Conservation (phyloP, 768 basidiomycete genomes). For the Punctularia strigosozonata region DNA sequence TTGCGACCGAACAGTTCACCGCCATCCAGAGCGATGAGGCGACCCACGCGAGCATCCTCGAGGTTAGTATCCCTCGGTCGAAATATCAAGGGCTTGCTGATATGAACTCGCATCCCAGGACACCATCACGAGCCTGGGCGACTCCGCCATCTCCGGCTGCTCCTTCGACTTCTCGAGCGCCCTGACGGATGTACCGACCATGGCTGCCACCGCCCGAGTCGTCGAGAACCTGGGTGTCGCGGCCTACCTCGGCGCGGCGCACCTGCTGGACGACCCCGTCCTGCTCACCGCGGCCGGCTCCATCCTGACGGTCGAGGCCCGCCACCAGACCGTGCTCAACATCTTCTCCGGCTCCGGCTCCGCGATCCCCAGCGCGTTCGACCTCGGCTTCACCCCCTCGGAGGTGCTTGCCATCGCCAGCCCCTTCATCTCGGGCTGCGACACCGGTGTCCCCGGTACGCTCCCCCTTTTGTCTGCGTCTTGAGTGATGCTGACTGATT, state of each 20-base stretch:
- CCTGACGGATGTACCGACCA: slow-evolving; percentile 53
- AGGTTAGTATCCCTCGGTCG: slow-evolving; percentile 32
- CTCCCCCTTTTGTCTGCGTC: slow-evolving; percentile 2
- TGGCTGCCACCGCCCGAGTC: slow-evolving; percentile 60
- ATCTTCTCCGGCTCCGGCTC: slow-evolving; percentile 44
- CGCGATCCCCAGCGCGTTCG: slow-evolving; percentile 59
- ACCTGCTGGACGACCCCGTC: slow-evolving; percentile 46
- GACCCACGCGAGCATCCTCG: slow-evolving; percentile 43
- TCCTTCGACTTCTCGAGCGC: slow-evolving; percentile 55
- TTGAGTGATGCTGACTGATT: slow-evolving; percentile 1
- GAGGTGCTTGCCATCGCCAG: slow-evolving; percentile 64
- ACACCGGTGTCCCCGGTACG: slow-evolving; percentile 44
- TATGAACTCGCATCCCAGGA: no score
- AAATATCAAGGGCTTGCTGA: no score
- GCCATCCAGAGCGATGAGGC: slow-evolving; percentile 51
- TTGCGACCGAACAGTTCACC: slow-evolving; percentile 51
- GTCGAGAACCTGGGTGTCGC: slow-evolving; percentile 68
- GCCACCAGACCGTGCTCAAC: slow-evolving; percentile 73
- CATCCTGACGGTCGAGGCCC: slow-evolving; percentile 73
- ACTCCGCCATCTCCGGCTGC: slow-evolving; percentile 42
- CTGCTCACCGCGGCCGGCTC: slow-evolving; percentile 56
- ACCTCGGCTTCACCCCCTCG: slow-evolving; percentile 54
- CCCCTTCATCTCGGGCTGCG: slow-evolving; percentile 59
- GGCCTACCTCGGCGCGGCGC: slow-evolving; percentile 68
- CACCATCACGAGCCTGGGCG: slow-evolving; percentile 43